Conservation (phyloP, 2,329 filamentous ascomycete genomes). For the Trichoderma arundinaceum region DNA sequence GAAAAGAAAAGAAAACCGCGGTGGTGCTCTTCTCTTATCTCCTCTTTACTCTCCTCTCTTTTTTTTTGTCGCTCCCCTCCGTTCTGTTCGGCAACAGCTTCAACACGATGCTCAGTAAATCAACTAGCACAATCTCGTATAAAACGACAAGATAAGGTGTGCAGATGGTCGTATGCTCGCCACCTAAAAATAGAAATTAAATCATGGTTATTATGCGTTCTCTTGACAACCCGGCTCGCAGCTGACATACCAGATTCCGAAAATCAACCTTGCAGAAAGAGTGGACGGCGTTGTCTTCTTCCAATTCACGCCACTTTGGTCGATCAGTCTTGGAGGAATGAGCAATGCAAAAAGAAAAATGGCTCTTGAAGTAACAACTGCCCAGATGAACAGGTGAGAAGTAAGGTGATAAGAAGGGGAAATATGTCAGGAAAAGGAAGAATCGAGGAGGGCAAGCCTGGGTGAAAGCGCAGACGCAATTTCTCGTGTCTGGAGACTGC, state of each 20-base stretch:
- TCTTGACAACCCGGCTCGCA: neutral
- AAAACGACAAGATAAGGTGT: neutral
- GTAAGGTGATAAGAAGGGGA: constrained; percentile 3
- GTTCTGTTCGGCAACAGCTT: neutral
- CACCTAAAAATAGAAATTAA: neutral
- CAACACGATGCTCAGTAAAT: neutral
- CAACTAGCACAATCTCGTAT: neutral
- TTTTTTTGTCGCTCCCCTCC: no score
- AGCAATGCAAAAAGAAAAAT: neutral
- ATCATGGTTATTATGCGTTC: neutral
- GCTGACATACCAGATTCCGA: constrained; percentile 6
- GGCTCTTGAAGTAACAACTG: constrained; percentile 1
- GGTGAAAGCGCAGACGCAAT: constrained; percentile 1
- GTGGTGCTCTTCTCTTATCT: neutral
- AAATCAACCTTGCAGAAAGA: constrained; percentile 16
- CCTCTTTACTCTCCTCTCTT: neutral
- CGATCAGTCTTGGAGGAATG: constrained; percentile 1
- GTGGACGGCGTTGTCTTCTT: neutral
- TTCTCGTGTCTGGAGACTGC: constrained; percentile 4
- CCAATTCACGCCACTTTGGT: no score
- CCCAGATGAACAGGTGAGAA: neutral
- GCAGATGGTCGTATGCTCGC: neutral
- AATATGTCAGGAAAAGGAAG: constrained; percentile 12
- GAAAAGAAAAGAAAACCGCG: neutral
- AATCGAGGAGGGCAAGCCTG: constrained; percentile 3